A percentile compares a stretch with the other conserved stretches of the same genome.
These are phyloP conservation scores for Plantago rigida DNA, from an alignment of 305 asterid genomes.

Conservation along the genomic window DNA sequence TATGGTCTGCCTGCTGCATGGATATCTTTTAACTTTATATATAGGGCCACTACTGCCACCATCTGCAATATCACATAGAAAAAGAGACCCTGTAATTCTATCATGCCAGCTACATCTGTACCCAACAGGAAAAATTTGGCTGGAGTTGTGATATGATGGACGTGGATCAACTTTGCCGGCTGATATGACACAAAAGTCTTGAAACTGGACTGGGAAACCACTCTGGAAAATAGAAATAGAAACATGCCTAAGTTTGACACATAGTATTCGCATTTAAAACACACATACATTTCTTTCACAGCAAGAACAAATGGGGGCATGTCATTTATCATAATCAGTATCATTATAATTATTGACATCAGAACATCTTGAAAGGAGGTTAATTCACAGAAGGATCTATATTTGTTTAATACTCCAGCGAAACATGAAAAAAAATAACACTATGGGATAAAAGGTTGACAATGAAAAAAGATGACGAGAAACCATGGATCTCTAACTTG, in stretches of 20 bases:
- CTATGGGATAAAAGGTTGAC: background rate
- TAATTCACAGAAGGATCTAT: background rate
- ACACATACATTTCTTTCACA: background rate
- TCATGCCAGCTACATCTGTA: slow-evolving; percentile 93
- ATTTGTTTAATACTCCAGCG: background rate
- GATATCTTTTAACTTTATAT: slow-evolving; percentile 62
- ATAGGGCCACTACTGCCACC: slow-evolving; percentile 85
- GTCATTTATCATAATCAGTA: background rate
- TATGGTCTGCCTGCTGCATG: slow-evolving; percentile 59
- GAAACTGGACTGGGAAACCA: slow-evolving; percentile 77
- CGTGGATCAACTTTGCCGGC: slow-evolving; percentile 69
- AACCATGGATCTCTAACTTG: slow-evolving; percentile 3
- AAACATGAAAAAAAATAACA: too few species aligned
- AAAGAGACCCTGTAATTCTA: slow-evolving; percentile 78
- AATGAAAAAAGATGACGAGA: background rate
- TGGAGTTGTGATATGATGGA: slow-evolving; percentile 51
- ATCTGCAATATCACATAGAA: slow-evolving; percentile 66
- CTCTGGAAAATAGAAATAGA: slow-evolving; percentile 42
- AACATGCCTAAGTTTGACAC: background rate
- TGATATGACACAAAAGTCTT: slow-evolving; percentile 70
- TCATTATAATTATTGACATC: background rate
- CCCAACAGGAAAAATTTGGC: slow-evolving; percentile 90
- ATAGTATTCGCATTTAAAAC: background rate
- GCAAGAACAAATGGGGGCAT: background rate
- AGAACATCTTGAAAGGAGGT: background rate